Conservation (phyloP, 2,329 filamentous ascomycete genomes). For the Colletotrichum melonis region DNA sequence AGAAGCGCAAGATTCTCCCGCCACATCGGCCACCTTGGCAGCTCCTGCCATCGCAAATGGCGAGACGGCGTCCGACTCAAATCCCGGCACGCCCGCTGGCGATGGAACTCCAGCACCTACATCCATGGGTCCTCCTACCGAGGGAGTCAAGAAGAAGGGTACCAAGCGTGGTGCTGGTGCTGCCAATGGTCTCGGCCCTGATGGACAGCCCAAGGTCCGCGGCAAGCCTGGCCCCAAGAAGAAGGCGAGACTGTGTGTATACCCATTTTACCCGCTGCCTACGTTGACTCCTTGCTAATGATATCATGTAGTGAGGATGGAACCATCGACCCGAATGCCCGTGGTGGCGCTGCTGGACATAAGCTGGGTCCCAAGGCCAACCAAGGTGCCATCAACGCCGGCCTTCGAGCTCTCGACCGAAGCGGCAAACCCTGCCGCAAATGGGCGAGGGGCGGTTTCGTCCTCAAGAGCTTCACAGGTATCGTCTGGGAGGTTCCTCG, state of each 20-base stretch:
- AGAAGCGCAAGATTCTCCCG: constrained; percentile 57
- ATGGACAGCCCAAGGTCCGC: constrained; percentile 75
- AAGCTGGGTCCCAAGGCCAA: constrained; percentile 97
- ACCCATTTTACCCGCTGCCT: not conserved
- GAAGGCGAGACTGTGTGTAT: constrained; percentile 89
- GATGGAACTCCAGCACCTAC: constrained; percentile 66
- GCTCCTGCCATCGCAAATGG: constrained; percentile 57
- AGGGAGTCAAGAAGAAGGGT: constrained; percentile 80
- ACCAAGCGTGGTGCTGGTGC: constrained; percentile 75
- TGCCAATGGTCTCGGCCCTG: constrained; percentile 69
- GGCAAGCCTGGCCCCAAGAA: constrained; percentile 97
- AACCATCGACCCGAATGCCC: constrained; percentile 66
- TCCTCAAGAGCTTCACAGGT: constrained; percentile 92
- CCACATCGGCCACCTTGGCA: constrained; percentile 52
- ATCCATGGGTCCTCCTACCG: constrained; percentile 69
- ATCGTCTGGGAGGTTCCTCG: constrained; percentile 83
- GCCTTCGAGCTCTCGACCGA: constrained; percentile 91
- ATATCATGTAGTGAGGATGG: constrained; percentile 67
- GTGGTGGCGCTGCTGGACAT: constrained; percentile 66
- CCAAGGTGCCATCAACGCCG: constrained; percentile 96
- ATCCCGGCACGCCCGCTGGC: constrained; percentile 67
- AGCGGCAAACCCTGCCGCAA: constrained; percentile 91
- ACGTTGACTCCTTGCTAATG: constrained; percentile 17
- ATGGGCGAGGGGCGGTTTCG: constrained; percentile 87
- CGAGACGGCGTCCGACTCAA: constrained; percentile 70